Evolutionary conservation across 306 rosid species (phyloP), one percentile per base, ranked within the genome.

Genomic region (Vachellia collinsii): DNA sequence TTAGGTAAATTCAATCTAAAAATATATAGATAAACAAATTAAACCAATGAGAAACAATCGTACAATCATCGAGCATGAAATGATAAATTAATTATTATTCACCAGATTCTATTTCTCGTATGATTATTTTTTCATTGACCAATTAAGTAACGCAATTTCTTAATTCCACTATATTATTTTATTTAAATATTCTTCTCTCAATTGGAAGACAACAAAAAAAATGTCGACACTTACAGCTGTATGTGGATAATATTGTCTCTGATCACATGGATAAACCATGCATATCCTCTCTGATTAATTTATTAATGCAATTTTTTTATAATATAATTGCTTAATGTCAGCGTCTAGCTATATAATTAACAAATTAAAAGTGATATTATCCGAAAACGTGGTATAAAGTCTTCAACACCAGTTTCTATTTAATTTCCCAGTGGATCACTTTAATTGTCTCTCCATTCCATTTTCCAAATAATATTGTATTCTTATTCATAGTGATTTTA

Each of bases 401-500:
- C 38, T 61, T 61, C 11, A 29, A 29, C 34, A 34, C 39, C 56
- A 53, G 53, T 36, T 51, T 37, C 71, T 76, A 34, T 64, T 56
- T 56, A 20, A 56, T 56, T 41, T 38, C 61, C 46, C n/a, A 63
- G 61, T 22, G 65, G 74, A 29, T 50, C 81, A 75, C 75, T 56
- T 76, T 7, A 6, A 19, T 53, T 70, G 76, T 37, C 66, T 50
- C 76, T 53, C 79, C 37, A 51, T 80, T 76, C 5, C 41, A 76
- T 63, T 76, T 76, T 76, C 36, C 72, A 54, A 50, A 71, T 48
- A 80, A 16, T 80, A 44, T 22, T 58, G 34, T 80, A 80, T 84
- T 76, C 75, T 76, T 69, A 68, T 41, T 70, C 84, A 75, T 75
- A 41, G 72, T 79, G 36, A 12, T 17, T 48, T 47, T 19, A 47